A percentile compares a stretch with the other conserved stretches of the same genome.
Evolutionary conservation across 1,139 yeast genomes (phyloP).

Genomic region (Arxiozyma bovina): DNA sequence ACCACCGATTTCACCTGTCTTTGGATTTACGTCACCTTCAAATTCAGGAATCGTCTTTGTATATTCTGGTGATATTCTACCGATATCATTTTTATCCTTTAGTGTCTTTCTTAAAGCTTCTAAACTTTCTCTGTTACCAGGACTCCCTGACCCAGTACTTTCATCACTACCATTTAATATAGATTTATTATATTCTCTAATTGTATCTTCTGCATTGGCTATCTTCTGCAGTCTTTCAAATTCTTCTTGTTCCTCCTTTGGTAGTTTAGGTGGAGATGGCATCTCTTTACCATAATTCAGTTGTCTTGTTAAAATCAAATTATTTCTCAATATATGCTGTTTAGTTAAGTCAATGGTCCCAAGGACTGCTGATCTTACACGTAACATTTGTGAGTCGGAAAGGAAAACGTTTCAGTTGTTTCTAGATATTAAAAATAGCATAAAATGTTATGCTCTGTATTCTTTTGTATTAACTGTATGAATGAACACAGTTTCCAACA

Average conservation of each 20-base stretch:
- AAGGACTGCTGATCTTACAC: not conserved
- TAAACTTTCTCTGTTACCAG: constrained; percentile 24
- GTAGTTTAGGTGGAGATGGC: constrained; percentile 80
- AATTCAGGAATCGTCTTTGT: constrained; percentile 84
- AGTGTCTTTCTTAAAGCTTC: not conserved
- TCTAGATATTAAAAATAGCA: too few relatives aligned
- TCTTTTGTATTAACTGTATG: too few relatives aligned
- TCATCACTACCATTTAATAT: constrained; percentile 24
- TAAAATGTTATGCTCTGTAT: too few relatives aligned
- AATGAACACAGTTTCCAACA: too few relatives aligned
- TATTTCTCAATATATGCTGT: not conserved
- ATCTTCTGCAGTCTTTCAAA: constrained; percentile 76
- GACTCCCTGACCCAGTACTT: constrained; percentile 10
- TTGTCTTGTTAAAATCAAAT: not conserved
- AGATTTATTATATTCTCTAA: constrained; percentile 61
- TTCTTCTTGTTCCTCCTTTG: constrained; percentile 84
- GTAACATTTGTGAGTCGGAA: not conserved
- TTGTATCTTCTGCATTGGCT: constrained; percentile 74
- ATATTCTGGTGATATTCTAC: constrained; percentile 59
- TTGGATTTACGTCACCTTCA: constrained; percentile 89
- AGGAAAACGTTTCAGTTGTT: not conserved
- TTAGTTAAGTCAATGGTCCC: not conserved
- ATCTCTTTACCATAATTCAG: constrained; percentile 19
- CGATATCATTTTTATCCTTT: constrained; percentile 42
- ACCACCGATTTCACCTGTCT: constrained; percentile 92